These are phyloP conservation scores for Xenoacremonium recifei DNA, from an alignment of 2,329 filamentous ascomycete genomes.

Conservation along the genomic window DNA sequence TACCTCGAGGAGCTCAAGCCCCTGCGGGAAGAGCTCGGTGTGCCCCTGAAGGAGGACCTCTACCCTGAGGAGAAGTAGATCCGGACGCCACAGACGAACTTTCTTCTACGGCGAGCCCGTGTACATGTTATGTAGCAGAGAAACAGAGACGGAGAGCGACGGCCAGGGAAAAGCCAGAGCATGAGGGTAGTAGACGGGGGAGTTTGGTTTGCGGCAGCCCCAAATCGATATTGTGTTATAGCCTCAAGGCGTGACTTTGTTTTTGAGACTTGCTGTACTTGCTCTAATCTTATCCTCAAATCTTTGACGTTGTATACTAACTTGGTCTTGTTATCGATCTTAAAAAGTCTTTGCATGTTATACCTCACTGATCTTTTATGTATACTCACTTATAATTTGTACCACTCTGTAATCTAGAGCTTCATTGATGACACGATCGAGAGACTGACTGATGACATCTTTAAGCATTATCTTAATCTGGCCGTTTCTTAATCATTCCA, in stretches of 20 bases:
- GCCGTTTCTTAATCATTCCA: no score
- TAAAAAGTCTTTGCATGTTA: no score
- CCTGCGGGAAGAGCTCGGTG: constrained; percentile 89
- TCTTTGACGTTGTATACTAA: not conserved
- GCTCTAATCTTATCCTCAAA: constrained; percentile 13
- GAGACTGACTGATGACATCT: no score
- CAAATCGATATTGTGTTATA: constrained; percentile 34
- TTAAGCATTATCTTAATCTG: no score
- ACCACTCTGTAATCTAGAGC: no score
- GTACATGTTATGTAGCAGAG: constrained; percentile 34
- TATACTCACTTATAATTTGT: no score
- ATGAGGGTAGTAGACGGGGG: constrained; percentile 27
- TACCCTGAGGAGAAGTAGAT: constrained; percentile 66
- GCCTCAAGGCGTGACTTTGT: constrained; percentile 20
- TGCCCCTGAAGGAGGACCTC: constrained; percentile 87
- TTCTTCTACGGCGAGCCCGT: constrained; percentile 25
- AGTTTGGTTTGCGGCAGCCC: constrained; percentile 29
- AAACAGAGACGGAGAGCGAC: constrained; percentile 21
- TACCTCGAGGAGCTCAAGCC: constrained; percentile 92
- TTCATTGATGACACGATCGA: no score
- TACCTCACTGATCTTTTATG: no score
- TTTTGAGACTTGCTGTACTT: constrained; percentile 18
- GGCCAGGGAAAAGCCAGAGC: constrained; percentile 20
- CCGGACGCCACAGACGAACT: not conserved
- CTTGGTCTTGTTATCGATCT: not conserved